Evolutionary conservation across 768 basidiomycete genomes (phyloP), one percentile per base, ranked within the genome.

Genomic region (Holtermannia corniformis): DNA sequence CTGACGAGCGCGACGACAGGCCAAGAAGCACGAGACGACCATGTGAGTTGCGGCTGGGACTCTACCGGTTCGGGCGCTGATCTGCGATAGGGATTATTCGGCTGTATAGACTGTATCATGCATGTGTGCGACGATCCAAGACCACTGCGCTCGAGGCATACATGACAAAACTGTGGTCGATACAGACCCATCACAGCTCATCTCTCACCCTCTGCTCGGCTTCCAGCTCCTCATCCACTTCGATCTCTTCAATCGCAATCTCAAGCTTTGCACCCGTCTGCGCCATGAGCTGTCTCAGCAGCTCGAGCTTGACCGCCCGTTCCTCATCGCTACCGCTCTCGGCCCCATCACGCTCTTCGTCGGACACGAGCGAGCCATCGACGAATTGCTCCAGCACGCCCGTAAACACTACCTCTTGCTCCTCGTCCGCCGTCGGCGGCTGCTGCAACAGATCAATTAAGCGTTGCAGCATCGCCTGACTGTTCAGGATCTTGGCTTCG

Each of bases 11-110:
- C 32, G 32, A 37, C 16, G 32, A n/a, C 16, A 37, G 32, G 32
- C 90, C 14, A 96, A 96, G 82, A 96, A 96, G 73, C 92, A 95
- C 64, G 91, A 96, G 76, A 87, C 62, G 10, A 51, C 55, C 40
- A 63, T 67, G 67, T 69, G 58, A 67, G 67, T 57, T n/a, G n/a
- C n/a, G n/a, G n/a, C 10, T 22, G n/a, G n/a, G n/a, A n/a, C n/a
- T n/a, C n/a, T n/a, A n/a, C n/a, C n/a, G n/a, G n/a, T n/a, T n/a
- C n/a, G n/a, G n/a, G n/a, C n/a, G n/a, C n/a, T n/a, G n/a, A n/a
- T n/a, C n/a, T n/a, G n/a, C n/a, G n/a, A n/a, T 7, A 37, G 7
- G 32, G 32, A 37, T 37, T 37, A 37, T 16, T 37, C 32, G 32
- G 32, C 32, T 37, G 32, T 37, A 16, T 37, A 37, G 32, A 37